phyloP scores from a whole-genome alignment of 805 yeast species.

The Schizosaccharomyces cryophilus region DNA sequence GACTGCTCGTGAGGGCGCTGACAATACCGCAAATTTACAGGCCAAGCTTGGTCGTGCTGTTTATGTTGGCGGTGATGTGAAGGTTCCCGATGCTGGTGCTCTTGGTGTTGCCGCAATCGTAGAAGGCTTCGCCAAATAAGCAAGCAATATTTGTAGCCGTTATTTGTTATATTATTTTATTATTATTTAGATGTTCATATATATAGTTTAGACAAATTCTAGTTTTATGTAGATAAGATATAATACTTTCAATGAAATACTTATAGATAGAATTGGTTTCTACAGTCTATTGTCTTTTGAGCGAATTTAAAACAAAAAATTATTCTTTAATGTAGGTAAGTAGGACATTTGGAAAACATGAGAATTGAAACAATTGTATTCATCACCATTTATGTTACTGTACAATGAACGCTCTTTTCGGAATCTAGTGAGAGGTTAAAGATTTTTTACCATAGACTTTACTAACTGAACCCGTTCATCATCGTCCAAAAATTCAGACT shows the following conservation, averaged over 20 bases:
- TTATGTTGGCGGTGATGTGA: slow-evolving; percentile 32
- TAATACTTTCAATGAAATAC: too few species aligned
- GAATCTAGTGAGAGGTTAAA: not conserved
- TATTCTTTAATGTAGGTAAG: too few species aligned
- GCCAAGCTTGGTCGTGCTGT: slow-evolving; percentile 90
- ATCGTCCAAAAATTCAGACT: not conserved
- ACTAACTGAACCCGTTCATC: not conserved
- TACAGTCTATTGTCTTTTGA: too few species aligned
- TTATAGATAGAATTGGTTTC: too few species aligned
- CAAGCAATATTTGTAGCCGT: not conserved
- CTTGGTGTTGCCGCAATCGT: slow-evolving; percentile 48
- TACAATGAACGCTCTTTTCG: not conserved
- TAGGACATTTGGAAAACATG: too few species aligned
- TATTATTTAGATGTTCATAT: not conserved
- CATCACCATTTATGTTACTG: too few species aligned
- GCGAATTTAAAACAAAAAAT: too few species aligned
- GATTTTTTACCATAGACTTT: not conserved
- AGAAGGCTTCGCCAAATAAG: slow-evolving; percentile 17
- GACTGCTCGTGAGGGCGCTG: slow-evolving; percentile 57
- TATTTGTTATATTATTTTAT: not conserved
- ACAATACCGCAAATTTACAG: slow-evolving; percentile 41
- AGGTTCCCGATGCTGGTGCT: slow-evolving; percentile 83
- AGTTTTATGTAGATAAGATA: too few species aligned
- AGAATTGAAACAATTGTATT: too few species aligned
- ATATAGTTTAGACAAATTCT: too few species aligned